Conservation (phyloP, 2,329 filamentous ascomycete species). For the Waltergamsia citrina region DNA sequence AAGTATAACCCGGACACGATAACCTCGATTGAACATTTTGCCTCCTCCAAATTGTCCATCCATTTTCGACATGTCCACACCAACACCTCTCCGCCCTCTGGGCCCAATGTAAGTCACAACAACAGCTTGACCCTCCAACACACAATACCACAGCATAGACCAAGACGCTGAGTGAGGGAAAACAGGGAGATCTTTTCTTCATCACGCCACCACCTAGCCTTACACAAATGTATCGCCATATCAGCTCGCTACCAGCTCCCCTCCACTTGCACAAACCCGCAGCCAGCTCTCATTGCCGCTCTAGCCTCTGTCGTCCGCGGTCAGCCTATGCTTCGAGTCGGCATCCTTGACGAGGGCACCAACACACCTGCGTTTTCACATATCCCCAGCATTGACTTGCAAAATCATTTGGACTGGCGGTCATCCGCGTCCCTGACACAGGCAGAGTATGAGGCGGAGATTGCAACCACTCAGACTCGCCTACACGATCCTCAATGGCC, state of each 20-base stretch:
- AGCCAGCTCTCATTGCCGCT: conserved; percentile 25
- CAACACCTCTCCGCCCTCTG: conserved; percentile 13
- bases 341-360: conserved; percentile 35
- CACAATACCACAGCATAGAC: too few species aligned
- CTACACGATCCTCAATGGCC: conserved; percentile 31
- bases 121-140: conserved; percentile 15
- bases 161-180: too few species aligned
- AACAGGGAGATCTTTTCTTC: conserved; percentile 35
- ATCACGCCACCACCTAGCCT: conserved; percentile 32
- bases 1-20: too few species aligned
- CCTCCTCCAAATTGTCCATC: too few species aligned
- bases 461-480: conserved; percentile 23
- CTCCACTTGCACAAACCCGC: too few species aligned
- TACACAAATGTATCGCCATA: conserved; percentile 36
- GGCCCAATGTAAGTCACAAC: conserved; percentile 13
- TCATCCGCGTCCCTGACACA: conserved; percentile 9
- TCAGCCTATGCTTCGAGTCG: conserved; percentile 38
- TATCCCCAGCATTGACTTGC: conserved; percentile 30
- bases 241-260: conserved; percentile 30
- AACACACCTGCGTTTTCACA: conserved; percentile 30
- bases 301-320: conserved; percentile 27
- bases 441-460: conserved; percentile 17
- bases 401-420: conserved; percentile 28
- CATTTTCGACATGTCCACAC: conserved; percentile 2
- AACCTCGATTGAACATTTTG: too few species aligned